Evolutionary conservation across 2,329 filamentous ascomycete species (phyloP).

Genomic region (Lasiodiplodia hormozganensis): DNA sequence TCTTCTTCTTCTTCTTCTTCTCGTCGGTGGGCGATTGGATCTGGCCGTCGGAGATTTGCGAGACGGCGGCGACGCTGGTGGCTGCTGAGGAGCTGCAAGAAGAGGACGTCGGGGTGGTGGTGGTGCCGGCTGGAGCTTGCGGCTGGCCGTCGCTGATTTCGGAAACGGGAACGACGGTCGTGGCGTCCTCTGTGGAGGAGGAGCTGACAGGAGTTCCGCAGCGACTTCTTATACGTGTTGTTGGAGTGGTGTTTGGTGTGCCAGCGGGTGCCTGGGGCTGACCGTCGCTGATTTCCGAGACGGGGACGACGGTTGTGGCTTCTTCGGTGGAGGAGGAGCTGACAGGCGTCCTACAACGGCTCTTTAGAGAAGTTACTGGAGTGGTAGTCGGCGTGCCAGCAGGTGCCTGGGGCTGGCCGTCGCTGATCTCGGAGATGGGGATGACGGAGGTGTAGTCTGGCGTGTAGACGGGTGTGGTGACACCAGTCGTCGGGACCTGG

Average conservation of each 20-base stretch:
- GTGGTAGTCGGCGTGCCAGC: constrained; percentile 10
- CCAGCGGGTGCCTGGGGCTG: constrained; percentile 34
- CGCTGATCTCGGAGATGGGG: constrained; percentile 27
- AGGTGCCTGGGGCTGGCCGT: constrained; percentile 31
- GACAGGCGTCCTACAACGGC: background rate
- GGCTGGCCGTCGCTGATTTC: constrained; percentile 43
- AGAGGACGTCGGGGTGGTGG: background rate
- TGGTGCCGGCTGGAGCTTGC: constrained; percentile 27
- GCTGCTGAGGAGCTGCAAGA: background rate
- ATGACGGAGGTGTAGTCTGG: constrained; percentile 6
- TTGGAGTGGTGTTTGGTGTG: background rate
- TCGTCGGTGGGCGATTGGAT: constrained; percentile 23
- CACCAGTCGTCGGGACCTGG: constrained; percentile 28
- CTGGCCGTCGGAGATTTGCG: constrained; percentile 31
- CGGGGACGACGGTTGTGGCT: constrained; percentile 16
- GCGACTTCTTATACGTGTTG: too few relatives aligned
- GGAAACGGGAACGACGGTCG: constrained; percentile 31
- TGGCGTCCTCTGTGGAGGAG: background rate
- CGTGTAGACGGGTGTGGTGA: background rate
- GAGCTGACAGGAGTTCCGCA: too few relatives aligned
- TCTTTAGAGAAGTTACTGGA: background rate
- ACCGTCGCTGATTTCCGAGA: constrained; percentile 42
- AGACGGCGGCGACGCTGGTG: constrained; percentile 18
- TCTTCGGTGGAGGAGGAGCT: background rate
- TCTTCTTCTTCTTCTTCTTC: too few relatives aligned